Evolutionary conservation across 768 basidiomycete species (phyloP).

Genomic region (Pulveroboletus frians): DNA sequence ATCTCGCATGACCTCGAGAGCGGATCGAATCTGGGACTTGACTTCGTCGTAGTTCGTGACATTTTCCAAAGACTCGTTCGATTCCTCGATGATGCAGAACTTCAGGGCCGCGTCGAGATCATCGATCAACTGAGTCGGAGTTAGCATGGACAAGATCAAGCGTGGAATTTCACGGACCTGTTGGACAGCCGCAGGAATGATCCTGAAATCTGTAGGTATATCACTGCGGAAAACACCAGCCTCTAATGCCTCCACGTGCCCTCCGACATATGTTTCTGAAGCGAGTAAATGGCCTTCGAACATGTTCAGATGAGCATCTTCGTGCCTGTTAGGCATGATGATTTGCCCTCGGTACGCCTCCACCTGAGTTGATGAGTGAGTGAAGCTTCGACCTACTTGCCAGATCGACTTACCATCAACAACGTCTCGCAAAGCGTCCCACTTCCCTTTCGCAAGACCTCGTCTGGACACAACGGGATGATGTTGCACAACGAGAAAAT

Average conservation of each 20-base stretch:
- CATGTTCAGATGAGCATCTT: conserved; percentile 87
- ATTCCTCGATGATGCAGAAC: conserved; percentile 87
- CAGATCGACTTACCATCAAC: conserved; percentile 69
- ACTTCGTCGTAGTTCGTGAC: conserved; percentile 97
- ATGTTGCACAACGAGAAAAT: conserved; percentile 99
- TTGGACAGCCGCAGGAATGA: conserved; percentile 82
- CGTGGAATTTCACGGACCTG: conserved; percentile 45
- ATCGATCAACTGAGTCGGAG: conserved; percentile 66
- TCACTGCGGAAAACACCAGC: conserved; percentile 98
- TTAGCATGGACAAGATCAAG: not conserved
- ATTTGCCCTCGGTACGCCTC: conserved; percentile 89
- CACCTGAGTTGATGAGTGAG: conserved; percentile 52
- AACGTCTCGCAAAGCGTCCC: conserved; percentile 97
- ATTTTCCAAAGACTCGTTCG: conserved; percentile 65
- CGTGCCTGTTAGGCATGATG: conserved; percentile 97
- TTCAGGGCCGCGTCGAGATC: conserved; percentile 88
- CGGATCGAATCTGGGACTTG: conserved; percentile 67
- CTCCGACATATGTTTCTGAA: conserved; percentile 97
- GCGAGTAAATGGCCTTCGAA: conserved; percentile 95
- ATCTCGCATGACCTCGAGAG: conserved; percentile 87
- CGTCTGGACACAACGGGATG: conserved; percentile 94
- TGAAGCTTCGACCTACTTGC: not conserved
- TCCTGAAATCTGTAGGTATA: conserved; percentile 91
- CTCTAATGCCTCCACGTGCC: conserved; percentile 97
- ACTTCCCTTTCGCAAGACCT: conserved; percentile 91